These are phyloP conservation scores for Russula olivacea DNA, from an alignment of 768 basidiomycete genomes.

Conservation along the genomic window DNA sequence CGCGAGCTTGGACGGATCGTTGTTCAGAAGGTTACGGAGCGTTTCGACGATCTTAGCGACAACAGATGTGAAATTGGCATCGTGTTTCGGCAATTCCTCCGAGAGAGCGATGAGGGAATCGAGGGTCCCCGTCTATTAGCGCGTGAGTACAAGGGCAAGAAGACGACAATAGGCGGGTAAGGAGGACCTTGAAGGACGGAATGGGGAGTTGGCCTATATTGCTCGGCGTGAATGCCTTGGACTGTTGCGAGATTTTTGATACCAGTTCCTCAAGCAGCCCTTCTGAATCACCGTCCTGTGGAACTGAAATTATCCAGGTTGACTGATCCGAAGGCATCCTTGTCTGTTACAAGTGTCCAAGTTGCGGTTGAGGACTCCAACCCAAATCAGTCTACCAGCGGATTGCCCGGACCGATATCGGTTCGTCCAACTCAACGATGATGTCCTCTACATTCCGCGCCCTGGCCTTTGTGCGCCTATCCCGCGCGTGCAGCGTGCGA, in stretches of 20 bases:
- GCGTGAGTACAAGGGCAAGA: background rate
- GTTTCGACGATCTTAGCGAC: conserved; percentile 95
- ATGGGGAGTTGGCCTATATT: conserved; percentile 63
- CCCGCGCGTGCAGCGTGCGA: background rate
- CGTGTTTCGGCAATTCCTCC: conserved; percentile 90
- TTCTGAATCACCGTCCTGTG: conserved; percentile 80
- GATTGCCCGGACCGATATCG: background rate
- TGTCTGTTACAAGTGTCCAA: conserved; percentile 7
- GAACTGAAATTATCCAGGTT: conserved; percentile 88
- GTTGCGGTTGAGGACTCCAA: background rate
- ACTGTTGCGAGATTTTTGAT: conserved; percentile 54
- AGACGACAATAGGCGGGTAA: background rate
- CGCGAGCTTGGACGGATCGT: conserved; percentile 68
- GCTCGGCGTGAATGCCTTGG: conserved; percentile 42
- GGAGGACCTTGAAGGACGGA: conserved; percentile 82
- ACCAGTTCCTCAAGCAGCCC: conserved; percentile 60
- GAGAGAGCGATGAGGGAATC: conserved; percentile 84
- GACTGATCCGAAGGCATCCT: conserved; percentile 92
- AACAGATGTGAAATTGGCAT: conserved; percentile 75
- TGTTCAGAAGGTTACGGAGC: conserved; percentile 82
- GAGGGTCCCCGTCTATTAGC: conserved; percentile 80
- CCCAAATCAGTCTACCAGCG: background rate
- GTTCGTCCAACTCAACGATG: background rate
- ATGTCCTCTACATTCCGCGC: background rate
- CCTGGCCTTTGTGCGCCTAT: background rate